Conservation (phyloP, 2,329 filamentous ascomycete genomes). For the Stagonosporopsis cucurbitacearum region DNA sequence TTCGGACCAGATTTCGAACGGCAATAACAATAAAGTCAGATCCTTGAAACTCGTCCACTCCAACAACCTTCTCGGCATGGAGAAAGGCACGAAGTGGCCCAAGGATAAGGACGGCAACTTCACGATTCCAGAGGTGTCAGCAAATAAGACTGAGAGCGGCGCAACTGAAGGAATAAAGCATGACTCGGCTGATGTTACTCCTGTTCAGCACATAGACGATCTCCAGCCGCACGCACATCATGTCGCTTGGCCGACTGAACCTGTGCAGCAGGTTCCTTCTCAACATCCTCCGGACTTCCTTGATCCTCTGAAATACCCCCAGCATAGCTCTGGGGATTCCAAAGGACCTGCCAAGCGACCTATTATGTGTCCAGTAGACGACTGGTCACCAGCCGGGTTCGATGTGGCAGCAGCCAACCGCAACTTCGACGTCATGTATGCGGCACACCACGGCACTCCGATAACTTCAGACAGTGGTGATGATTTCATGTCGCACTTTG, state of each 20-base stretch:
- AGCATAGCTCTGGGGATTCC: neutral
- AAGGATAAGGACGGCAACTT: neutral
- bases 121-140: neutral
- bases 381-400: neutral
- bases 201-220: neutral
- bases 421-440: neutral
- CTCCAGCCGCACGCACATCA: neutral
- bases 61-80: neutral
- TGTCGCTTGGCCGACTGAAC: neutral
- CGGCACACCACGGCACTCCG: neutral
- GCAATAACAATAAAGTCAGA: neutral
- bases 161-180: neutral
- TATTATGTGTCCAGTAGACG: neutral
- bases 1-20: neutral
- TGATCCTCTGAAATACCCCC: neutral
- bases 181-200: neutral
- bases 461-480: neutral
- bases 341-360: neutral
- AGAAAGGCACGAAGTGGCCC: neutral
- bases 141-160: neutral
- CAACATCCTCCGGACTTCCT: no score
- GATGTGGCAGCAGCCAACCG: neutral
- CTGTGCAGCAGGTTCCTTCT: neutral
- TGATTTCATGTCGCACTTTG: neutral
- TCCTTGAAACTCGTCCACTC: neutral